Evolutionary conservation across 2,329 filamentous ascomycete species (phyloP).

Genomic region (Dothideomycetes sp.): DNA sequence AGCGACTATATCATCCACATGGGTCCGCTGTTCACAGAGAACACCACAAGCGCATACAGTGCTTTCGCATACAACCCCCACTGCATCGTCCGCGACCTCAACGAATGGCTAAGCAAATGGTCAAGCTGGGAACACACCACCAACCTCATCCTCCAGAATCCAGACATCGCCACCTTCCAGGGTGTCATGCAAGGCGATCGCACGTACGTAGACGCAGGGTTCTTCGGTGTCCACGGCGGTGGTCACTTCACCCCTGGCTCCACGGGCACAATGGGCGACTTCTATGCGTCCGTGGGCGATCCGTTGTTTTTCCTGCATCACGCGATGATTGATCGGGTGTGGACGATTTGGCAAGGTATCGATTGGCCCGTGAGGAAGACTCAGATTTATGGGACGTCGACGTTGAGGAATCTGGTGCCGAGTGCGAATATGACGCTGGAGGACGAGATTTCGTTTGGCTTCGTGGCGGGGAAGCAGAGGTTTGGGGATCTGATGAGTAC

Average conservation of each 20-base stretch:
- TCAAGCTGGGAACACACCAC: slow-evolving; percentile 15
- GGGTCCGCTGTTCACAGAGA: slow-evolving; percentile 18
- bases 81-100: slow-evolving; percentile 15
- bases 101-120: slow-evolving; percentile 13
- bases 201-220: slow-evolving; percentile 18
- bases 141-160: slow-evolving; percentile 16
- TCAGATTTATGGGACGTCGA: slow-evolving; percentile 32
- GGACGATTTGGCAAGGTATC: slow-evolving; percentile 40
- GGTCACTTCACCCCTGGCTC: slow-evolving; percentile 38
- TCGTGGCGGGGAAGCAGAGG: slow-evolving; percentile 15
- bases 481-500: slow-evolving; percentile 21
- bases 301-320: slow-evolving; percentile 38
- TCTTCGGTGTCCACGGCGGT: slow-evolving; percentile 31
- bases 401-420: slow-evolving; percentile 32
- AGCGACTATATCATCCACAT: slow-evolving; percentile 27
- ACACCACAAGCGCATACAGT: slow-evolving; percentile 18
- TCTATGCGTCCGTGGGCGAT: slow-evolving; percentile 33
- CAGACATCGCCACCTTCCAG: slow-evolving; percentile 18
- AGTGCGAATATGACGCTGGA: slow-evolving; percentile 35
- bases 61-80: slow-evolving; percentile 15
- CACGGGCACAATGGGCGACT: slow-evolving; percentile 36
- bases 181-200: slow-evolving; percentile 18
- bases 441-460: slow-evolving; percentile 25
- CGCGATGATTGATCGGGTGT: slow-evolving; percentile 35
- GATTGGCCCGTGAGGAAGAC: slow-evolving; percentile 27